A percentile compares a stretch with the other conserved stretches of the same genome.
These are phyloP conservation scores for Pezicula rhizophila DNA, from an alignment of 2,329 filamentous ascomycete genomes.

Conservation along the genomic window DNA sequence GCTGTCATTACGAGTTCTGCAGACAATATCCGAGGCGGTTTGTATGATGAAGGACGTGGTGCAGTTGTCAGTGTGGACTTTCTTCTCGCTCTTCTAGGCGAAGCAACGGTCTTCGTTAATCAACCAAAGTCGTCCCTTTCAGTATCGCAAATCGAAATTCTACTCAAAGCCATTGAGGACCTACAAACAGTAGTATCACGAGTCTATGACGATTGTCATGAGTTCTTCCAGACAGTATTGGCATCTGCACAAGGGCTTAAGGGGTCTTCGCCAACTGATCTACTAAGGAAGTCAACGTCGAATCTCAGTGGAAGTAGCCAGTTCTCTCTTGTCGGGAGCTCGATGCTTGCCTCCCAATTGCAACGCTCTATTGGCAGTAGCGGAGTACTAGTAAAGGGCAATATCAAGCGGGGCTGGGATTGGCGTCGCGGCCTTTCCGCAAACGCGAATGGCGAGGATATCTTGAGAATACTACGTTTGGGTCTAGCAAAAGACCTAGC, in stretches of 20 bases:
- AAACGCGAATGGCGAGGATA: slow-evolving; percentile 56
- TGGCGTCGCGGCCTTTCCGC: slow-evolving; percentile 57
- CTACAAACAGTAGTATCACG: slow-evolving; percentile 68
- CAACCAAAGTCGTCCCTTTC: slow-evolving; percentile 55
- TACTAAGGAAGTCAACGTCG: slow-evolving; percentile 60
- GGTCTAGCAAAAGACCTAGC: slow-evolving; percentile 71
- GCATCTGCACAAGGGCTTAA: slow-evolving; percentile 59
- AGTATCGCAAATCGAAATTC: slow-evolving; percentile 64
- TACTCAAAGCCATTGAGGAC: slow-evolving; percentile 76
- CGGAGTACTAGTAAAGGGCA: slow-evolving; percentile 39
- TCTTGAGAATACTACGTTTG: slow-evolving; percentile 67
- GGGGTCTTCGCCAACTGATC: slow-evolving; percentile 57
- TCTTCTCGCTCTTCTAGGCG: slow-evolving; percentile 74
- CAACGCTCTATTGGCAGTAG: slow-evolving; percentile 54
- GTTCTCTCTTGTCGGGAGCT: slow-evolving; percentile 62
- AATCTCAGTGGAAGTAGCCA: slow-evolving; percentile 48
- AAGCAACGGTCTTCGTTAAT: slow-evolving; percentile 72
- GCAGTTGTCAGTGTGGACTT: slow-evolving; percentile 86
- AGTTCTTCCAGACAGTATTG: slow-evolving; percentile 71
- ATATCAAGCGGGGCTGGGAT: slow-evolving; percentile 62
- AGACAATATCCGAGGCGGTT: slow-evolving; percentile 84
- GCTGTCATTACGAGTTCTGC: slow-evolving; percentile 82
- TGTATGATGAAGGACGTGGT: slow-evolving; percentile 76
- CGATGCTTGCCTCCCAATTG: slow-evolving; percentile 59
- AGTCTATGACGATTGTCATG: slow-evolving; percentile 68